These are phyloP conservation scores for Daldinia loculata DNA, from an alignment of 495 filamentous ascomycete genomes.

Conservation along the genomic window DNA sequence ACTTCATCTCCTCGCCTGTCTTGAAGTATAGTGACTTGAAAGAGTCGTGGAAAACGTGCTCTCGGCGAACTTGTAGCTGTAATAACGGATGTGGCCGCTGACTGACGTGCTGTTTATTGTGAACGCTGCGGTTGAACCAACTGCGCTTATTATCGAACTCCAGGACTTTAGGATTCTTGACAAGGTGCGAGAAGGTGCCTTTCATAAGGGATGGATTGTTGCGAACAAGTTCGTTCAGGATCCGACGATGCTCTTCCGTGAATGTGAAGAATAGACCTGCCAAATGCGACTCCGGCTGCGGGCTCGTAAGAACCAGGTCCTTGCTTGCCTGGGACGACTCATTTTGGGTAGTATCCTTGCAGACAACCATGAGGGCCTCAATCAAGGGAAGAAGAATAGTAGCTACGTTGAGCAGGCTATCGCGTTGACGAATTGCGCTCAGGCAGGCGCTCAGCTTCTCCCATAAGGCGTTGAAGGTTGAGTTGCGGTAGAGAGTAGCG, in stretches of 20 bases:
- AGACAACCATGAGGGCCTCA: constrained; percentile 97
- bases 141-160: constrained; percentile 99
- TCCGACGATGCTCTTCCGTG: constrained; percentile 97
- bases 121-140: constrained; percentile 94
- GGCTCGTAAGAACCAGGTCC: constrained; percentile 77
- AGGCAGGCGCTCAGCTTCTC: constrained; percentile 92
- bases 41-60: constrained; percentile 97
- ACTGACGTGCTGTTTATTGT: constrained; percentile 74
- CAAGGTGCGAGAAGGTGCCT: constrained; percentile 91
- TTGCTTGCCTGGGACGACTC: constrained; percentile 65
- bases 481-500: constrained; percentile 85
- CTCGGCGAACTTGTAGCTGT: constrained; percentile 88
- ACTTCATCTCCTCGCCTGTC: constrained; percentile 93
- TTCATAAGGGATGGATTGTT: constrained; percentile 98
- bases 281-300: constrained; percentile 82
- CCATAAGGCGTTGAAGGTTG: constrained; percentile 91
- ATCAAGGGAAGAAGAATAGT: constrained; percentile 94
- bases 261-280: constrained; percentile 97
- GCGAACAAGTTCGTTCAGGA: constrained; percentile 96
- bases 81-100: constrained; percentile 71
- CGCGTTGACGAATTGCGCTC: constrained; percentile 83
- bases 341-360: constrained; percentile 91
- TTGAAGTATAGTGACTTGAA: constrained; percentile 98
- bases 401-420: constrained; percentile 95
- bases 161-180: constrained; percentile 98